Evolutionary conservation across 257 asterid genomes (phyloP).

Genomic region (Scutellaria galericulata): DNA sequence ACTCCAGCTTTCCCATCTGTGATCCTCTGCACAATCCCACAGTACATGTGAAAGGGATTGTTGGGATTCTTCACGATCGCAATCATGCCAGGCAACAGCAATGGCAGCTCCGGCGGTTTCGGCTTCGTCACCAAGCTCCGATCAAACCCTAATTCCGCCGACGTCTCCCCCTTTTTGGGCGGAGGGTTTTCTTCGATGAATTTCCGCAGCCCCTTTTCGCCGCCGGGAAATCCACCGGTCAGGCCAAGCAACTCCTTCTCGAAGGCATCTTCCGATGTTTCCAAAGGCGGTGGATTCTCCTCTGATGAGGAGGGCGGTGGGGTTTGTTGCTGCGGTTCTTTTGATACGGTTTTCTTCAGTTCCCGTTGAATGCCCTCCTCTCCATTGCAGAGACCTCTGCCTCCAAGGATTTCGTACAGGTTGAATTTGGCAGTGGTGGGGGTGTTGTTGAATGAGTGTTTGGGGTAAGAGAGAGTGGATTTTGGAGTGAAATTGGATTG

Average conservation of each 20-base stretch:
- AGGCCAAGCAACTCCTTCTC: slow-evolving; percentile 81
- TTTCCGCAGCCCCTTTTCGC: slow-evolving; percentile 72
- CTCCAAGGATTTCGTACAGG: slow-evolving; percentile 76
- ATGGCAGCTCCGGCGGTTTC: slow-evolving; percentile 75
- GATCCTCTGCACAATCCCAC: slow-evolving; percentile 90
- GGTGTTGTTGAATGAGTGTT: slow-evolving; percentile 31
- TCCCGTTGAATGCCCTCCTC: slow-evolving; percentile 68
- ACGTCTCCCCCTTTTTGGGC: slow-evolving; percentile 43
- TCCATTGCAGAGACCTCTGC: slow-evolving; percentile 82
- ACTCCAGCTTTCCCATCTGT: slow-evolving; percentile 91
- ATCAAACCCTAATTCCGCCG: slow-evolving; percentile 42
- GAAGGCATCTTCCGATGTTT: slow-evolving; percentile 58
- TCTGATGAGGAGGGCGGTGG: slow-evolving; percentile 23
- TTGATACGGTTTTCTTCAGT: slow-evolving; percentile 50
- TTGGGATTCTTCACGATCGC: slow-evolving; percentile 76
- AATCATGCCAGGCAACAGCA: slow-evolving; percentile 85
- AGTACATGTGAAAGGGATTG: slow-evolving; percentile 76
- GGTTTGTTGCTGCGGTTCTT: slow-evolving; percentile 36
- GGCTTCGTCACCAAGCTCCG: slow-evolving; percentile 56
- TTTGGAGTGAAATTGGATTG: slow-evolving; percentile 45
- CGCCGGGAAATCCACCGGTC: slow-evolving; percentile 93
- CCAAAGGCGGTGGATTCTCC: slow-evolving; percentile 30
- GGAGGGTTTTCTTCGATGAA: slow-evolving; percentile 81
- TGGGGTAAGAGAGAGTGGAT: slow-evolving; percentile 36
- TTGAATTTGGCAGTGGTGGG: slow-evolving; percentile 74